Evolutionary conservation across 2,329 filamentous ascomycete genomes (phyloP).

Genomic region (Neophaeococcomyces aloes): DNA sequence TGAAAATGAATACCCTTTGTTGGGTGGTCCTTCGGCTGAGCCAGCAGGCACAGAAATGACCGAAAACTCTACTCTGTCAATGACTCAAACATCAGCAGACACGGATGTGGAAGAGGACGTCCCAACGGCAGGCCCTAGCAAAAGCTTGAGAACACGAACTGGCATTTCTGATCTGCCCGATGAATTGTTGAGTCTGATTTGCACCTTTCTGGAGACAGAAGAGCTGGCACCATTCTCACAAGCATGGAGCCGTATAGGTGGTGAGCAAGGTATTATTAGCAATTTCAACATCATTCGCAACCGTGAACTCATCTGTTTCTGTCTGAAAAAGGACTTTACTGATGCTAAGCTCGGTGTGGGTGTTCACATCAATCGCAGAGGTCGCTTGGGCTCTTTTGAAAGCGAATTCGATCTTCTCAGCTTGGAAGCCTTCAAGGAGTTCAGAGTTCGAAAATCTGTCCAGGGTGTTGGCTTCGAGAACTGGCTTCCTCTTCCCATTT

Average conservation of each 20-base stretch:
- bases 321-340: constrained; percentile 34
- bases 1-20: too few species aligned
- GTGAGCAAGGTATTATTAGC: constrained; percentile 23
- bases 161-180: constrained; percentile 14
- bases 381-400: constrained; percentile 24
- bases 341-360: constrained; percentile 36
- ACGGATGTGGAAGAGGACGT: background rate
- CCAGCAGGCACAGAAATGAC: too few species aligned
- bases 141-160: background rate
- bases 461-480: constrained; percentile 33
- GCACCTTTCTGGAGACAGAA: constrained; percentile 22
- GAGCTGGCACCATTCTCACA: constrained; percentile 30
- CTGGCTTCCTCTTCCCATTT: constrained; percentile 42
- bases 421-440: constrained; percentile 29
- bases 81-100: background rate
- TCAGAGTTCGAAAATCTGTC: constrained; percentile 32
- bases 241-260: constrained; percentile 29
- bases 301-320: constrained; percentile 41
- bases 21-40: too few species aligned
- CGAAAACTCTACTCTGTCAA: background rate
- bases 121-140: background rate
- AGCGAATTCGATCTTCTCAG: constrained; percentile 44
- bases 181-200: constrained; percentile 21
- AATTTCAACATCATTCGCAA: constrained; percentile 29
- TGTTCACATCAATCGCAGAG: constrained; percentile 21